phyloP scores from a whole-genome alignment of 805 yeast species.

The Wickerhamomyces xylosicus region DNA sequence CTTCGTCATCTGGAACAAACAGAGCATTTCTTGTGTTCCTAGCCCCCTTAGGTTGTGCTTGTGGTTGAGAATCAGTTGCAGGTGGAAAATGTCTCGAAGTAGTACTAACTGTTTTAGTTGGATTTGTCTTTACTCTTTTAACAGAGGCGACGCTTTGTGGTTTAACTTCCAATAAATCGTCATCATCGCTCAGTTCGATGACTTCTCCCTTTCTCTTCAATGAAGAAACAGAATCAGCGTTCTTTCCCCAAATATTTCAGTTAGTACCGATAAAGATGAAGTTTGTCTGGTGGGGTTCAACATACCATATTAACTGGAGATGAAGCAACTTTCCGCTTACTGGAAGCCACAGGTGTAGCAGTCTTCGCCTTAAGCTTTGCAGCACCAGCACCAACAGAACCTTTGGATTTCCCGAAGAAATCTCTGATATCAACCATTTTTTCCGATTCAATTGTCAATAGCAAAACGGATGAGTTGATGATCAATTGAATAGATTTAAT shows the following conservation, averaged over 20 bases:
- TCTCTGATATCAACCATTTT: conserved; percentile 30
- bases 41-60: background rate
- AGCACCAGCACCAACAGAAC: conserved; percentile 1
- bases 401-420: conserved; percentile 23
- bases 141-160: background rate
- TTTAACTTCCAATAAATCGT: background rate
- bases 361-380: conserved; percentile 1
- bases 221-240: too few species aligned
- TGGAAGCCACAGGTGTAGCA: background rate
- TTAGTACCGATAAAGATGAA: too few species aligned
- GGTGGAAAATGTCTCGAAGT: background rate
- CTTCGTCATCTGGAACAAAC: background rate
- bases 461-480: background rate
- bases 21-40: background rate
- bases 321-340: background rate
- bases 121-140: background rate
- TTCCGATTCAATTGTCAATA: too few species aligned
- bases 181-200: too few species aligned
- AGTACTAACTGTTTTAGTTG: background rate
- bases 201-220: too few species aligned
- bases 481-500: background rate
- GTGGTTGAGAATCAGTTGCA: background rate
- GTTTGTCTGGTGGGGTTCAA: background rate
- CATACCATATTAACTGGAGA: background rate
- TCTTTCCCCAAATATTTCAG: too few species aligned